phyloP scores from a whole-genome alignment of 2,329 filamentous ascomycete species.

The Alternaria solani region DNA sequence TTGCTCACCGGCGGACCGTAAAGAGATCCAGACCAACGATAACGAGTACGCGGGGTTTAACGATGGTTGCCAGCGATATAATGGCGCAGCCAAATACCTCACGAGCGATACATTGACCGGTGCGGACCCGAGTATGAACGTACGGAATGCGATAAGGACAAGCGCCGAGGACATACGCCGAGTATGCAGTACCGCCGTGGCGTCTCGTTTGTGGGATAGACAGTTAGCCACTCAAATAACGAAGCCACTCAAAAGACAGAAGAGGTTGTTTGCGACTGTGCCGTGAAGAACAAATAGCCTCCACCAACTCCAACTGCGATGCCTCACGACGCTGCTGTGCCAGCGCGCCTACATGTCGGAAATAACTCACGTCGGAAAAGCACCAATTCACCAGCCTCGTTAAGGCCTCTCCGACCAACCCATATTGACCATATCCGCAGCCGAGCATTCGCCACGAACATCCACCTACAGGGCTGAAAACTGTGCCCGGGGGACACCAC shows the following conservation, averaged over 20 bases:
- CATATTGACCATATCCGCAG: constrained; percentile 10
- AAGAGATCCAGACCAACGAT: neutral
- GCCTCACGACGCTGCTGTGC: constrained; percentile 3
- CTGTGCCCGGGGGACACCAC: neutral
- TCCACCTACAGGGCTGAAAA: constrained; percentile 15
- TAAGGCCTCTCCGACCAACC: neutral
- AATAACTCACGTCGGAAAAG: constrained; percentile 11
- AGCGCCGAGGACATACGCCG: neutral
- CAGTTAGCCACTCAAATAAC: neutral
- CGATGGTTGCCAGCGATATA: neutral
- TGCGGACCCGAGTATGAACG: constrained; percentile 2
- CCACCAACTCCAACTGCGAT: constrained; percentile 9
- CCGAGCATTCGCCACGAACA: constrained; percentile 18
- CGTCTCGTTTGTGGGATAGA: neutral
- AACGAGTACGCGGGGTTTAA: neutral
- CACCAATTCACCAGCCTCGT: constrained; percentile 11
- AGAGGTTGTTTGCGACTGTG: neutral
- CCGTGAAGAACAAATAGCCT: constrained; percentile 5
- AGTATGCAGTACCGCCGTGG: neutral
- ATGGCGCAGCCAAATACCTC: neutral
- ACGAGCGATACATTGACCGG: neutral
- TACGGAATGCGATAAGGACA: neutral
- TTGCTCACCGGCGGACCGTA: constrained; percentile 12
- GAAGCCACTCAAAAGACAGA: neutral
- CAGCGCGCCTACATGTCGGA: constrained; percentile 8